Percentiles rank a stretch among this genome's conserved stretches.
Conservation (phyloP, 495 filamentous ascomycete genomes). For the Penicillium pancosmium region DNA sequence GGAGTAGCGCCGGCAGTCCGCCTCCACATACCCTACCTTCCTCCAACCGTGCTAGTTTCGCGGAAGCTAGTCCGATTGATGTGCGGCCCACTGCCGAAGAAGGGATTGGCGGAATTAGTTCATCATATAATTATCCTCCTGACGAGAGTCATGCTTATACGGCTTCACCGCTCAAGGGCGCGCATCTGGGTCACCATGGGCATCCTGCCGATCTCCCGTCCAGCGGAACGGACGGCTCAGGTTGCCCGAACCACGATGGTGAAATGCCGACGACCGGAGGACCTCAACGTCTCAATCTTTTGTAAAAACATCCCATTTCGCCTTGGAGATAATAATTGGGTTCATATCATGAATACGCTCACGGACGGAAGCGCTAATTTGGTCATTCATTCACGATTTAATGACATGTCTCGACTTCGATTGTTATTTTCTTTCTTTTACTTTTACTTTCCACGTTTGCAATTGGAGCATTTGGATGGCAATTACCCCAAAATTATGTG, state of each 20-base stretch:
- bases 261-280: conserved; percentile 20
- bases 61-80: conserved; percentile 40
- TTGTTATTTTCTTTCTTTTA: background rate
- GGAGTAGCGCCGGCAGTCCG: conserved; percentile 65
- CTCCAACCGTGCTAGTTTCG: conserved; percentile 42
- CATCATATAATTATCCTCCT: conserved; percentile 8
- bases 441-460: background rate
- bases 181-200: conserved; percentile 4
- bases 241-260: conserved; percentile 13
- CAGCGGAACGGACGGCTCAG: conserved; percentile 19
- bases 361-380: background rate
- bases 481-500: background rate
- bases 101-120: conserved; percentile 7
- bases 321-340: conserved; percentile 18
- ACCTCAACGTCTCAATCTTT: conserved; percentile 14
- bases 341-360: background rate
- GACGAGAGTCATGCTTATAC: conserved; percentile 19
- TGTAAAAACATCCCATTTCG: conserved; percentile 14
- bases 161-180: conserved; percentile 20
- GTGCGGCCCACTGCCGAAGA: conserved; percentile 21
- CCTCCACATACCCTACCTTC: conserved; percentile 39
- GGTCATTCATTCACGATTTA: conserved; percentile 20
- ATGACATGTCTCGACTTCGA: conserved; percentile 12
- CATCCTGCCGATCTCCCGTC: conserved; percentile 24
- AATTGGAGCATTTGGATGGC: conserved; percentile 1